A percentile compares a stretch with the other conserved stretches of the same genome.
phyloP scores from a whole-genome alignment of 805 yeast species.

The Saturnispora quitensis region DNA sequence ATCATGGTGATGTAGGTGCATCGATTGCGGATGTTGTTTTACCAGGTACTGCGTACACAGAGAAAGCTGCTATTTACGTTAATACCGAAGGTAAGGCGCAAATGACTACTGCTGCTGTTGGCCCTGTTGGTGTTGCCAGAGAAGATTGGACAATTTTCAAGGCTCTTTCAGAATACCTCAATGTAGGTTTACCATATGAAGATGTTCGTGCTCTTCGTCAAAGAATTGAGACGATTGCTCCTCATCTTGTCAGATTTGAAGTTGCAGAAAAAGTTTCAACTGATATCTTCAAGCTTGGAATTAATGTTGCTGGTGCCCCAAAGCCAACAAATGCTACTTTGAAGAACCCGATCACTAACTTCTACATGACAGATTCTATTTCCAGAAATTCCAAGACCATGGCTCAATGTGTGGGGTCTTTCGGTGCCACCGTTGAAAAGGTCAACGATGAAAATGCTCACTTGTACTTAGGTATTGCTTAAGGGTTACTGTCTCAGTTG shows the following conservation, averaged over 20 bases:
- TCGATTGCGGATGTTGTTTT: slow-evolving; percentile 78
- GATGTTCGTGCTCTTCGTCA: slow-evolving; percentile 57
- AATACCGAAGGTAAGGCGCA: slow-evolving; percentile 90
- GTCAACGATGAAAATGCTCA: slow-evolving; percentile 38
- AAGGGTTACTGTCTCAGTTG: slow-evolving; percentile 1
- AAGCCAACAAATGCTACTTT: slow-evolving; percentile 36
- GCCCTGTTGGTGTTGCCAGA: slow-evolving; percentile 82
- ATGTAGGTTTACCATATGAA: slow-evolving; percentile 66
- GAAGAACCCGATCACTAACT: slow-evolving; percentile 68
- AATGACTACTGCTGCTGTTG: slow-evolving; percentile 75
- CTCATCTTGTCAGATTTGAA: slow-evolving; percentile 70
- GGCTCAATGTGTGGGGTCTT: slow-evolving; percentile 75
- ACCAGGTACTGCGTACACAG: slow-evolving; percentile 86
- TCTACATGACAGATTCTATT: slow-evolving; percentile 81
- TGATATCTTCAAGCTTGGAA: slow-evolving; percentile 49
- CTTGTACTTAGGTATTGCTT: slow-evolving; percentile 26
- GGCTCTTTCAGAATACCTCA: slow-evolving; percentile 73
- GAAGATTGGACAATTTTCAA: slow-evolving; percentile 87
- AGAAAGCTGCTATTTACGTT: slow-evolving; percentile 74
- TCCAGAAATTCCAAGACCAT: slow-evolving; percentile 83
- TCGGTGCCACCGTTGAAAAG: slow-evolving; percentile 60
- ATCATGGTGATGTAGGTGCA: slow-evolving; percentile 87
- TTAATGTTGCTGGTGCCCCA: slow-evolving; percentile 32
- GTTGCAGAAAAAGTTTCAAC: slow-evolving; percentile 58
- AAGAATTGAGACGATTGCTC: slow-evolving; percentile 70